phyloP scores from a whole-genome alignment of 805 yeast genomes.

The Debaryomyces maramus region DNA sequence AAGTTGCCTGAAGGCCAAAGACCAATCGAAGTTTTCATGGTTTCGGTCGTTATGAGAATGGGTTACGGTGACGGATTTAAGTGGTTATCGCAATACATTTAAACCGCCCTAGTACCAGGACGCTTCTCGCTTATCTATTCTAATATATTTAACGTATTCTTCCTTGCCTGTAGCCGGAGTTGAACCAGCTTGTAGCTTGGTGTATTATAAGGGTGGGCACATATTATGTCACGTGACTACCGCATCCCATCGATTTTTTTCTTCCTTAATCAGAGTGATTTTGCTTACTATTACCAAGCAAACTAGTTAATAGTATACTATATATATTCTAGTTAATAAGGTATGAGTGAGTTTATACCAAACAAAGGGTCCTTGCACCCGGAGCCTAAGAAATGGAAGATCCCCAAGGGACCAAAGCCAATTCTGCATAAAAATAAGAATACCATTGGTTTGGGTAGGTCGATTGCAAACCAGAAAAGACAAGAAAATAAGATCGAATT shows the following conservation, averaged over 20 bases:
- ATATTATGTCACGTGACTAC: not conserved
- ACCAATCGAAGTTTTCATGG: slow-evolving; percentile 96
- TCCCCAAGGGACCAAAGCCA: slow-evolving; percentile 92
- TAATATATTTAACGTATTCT: not conserved
- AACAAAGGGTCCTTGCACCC: slow-evolving; percentile 47
- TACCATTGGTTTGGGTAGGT: slow-evolving; percentile 80
- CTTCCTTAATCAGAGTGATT: not conserved
- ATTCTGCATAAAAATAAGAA: slow-evolving; percentile 81
- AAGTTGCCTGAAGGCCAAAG: slow-evolving; percentile 71
- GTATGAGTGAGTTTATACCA: slow-evolving; percentile 18
- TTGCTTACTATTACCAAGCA: not conserved
- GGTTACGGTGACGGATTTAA: slow-evolving; percentile 98
- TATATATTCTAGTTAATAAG: not conserved
- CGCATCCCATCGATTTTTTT: not conserved
- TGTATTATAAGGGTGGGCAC: no score
- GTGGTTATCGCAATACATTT: slow-evolving; percentile 96
- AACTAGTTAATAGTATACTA: not conserved
- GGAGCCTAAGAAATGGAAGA: slow-evolving; percentile 70
- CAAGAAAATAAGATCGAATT: slow-evolving; percentile 67
- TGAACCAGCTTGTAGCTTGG: no score
- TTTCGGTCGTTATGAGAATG: slow-evolving; percentile 97
- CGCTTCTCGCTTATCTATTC: not conserved
- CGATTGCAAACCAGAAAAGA: slow-evolving; percentile 72
- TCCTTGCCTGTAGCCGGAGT: not conserved
- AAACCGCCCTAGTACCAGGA: slow-evolving; percentile 14